Evolutionary conservation across 768 basidiomycete species (phyloP).

Genomic region (Collybia sordida): DNA sequence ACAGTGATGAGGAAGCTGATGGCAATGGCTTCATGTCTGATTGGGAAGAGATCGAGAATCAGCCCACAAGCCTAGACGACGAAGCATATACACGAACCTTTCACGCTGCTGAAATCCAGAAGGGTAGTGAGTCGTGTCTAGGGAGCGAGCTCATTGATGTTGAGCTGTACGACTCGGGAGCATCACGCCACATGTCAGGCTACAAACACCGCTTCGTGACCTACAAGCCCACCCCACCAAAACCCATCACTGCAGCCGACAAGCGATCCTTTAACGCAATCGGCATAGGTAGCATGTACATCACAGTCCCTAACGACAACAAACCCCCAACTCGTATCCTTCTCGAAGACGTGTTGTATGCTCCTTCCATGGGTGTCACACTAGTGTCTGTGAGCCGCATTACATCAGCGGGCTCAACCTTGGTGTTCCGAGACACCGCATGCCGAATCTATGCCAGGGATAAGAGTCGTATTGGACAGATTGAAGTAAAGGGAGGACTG

Average conservation of each 20-base stretch:
- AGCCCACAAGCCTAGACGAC: too few relatives aligned
- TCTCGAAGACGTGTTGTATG: conserved; percentile 8
- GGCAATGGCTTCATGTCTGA: too few relatives aligned
- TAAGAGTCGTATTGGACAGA: conserved; percentile 3
- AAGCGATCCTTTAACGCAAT: conserved; percentile 18
- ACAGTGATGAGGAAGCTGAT: too few relatives aligned
- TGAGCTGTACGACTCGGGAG: too few relatives aligned
- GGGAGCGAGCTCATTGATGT: too few relatives aligned
- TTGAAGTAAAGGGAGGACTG: conserved; percentile 9
- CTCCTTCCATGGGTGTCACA: conserved; percentile 7
- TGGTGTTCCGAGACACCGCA: conserved; percentile 1
- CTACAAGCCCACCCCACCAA: conserved; percentile 14
- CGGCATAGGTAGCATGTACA: conserved; percentile 19
- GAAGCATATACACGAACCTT: too few relatives aligned
- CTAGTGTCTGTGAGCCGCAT: conserved; percentile 9
- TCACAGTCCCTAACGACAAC: conserved; percentile 18
- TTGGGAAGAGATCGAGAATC: too few relatives aligned
- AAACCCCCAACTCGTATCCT: conserved; percentile 2
- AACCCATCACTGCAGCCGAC: conserved; percentile 21
- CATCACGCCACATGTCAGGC: too few relatives aligned
- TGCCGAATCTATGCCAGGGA: conserved; percentile 13
- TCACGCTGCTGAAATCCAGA: too few relatives aligned
- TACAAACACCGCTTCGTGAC: conserved; percentile 14
- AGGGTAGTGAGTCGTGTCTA: too few relatives aligned
- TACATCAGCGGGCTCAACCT: not conserved